A percentile compares a stretch with the other conserved stretches of the same genome.
phyloP scores from a whole-genome alignment of 1,139 yeast genomes.

The Kodamaea anthophila region DNA sequence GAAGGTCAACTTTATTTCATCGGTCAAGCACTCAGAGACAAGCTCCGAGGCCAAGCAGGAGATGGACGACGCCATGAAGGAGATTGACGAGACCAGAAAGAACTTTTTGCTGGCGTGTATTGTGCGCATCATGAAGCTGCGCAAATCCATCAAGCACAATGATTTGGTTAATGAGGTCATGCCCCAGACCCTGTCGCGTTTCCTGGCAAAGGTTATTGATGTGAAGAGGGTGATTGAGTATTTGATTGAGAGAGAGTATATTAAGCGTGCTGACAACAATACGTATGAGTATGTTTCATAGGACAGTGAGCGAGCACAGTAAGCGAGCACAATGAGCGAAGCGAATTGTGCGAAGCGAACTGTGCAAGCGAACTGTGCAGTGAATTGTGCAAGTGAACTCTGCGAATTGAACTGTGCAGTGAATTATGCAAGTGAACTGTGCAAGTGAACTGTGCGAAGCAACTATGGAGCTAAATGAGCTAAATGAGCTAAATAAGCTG shows the following conservation, averaged over 20 bases:
- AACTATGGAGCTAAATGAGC: too few species aligned
- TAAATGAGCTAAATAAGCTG: too few species aligned
- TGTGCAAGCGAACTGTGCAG: too few species aligned
- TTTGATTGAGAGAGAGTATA: conserved; percentile 80
- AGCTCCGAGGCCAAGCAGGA: conserved; percentile 66
- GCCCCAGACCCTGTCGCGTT: conserved; percentile 78
- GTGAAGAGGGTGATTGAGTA: conserved; percentile 83
- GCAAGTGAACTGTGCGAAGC: too few species aligned
- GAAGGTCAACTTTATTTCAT: conserved; percentile 78
- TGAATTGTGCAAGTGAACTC: too few species aligned
- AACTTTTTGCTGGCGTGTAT: conserved; percentile 86
- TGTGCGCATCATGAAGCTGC: conserved; percentile 94
- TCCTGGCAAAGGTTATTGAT: conserved; percentile 79
- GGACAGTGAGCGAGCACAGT: too few species aligned
- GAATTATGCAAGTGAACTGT: too few species aligned
- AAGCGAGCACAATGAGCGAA: too few species aligned
- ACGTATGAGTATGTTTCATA: conserved; percentile 76
- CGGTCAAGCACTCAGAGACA: conserved; percentile 65
- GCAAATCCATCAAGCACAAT: conserved; percentile 73
- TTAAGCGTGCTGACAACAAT: conserved; percentile 71
- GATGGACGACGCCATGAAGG: conserved; percentile 75
- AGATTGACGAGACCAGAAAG: conserved; percentile 82
- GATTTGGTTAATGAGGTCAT: conserved; percentile 83
- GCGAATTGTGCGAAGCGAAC: too few species aligned
- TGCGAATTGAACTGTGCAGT: too few species aligned